Percentiles rank a stretch among this genome's conserved stretches.
Evolutionary conservation across 352 stramenopile genomes (phyloP).

Genomic region (Labyrinthula sp.): DNA sequence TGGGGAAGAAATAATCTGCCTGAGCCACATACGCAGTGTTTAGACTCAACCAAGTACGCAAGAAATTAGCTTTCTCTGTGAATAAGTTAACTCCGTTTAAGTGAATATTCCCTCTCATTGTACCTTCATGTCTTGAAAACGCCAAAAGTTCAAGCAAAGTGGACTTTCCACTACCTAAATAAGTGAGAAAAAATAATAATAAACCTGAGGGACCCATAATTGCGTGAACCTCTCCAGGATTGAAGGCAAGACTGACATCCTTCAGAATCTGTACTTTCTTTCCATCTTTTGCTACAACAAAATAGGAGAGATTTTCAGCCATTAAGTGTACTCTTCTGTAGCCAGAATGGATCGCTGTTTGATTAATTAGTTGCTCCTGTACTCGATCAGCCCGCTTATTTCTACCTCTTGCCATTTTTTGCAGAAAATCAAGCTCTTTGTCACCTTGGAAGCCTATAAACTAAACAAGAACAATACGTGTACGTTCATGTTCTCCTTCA

Average conservation of each 20-base stretch:
- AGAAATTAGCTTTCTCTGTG: slow-evolving; percentile 4
- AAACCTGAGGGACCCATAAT: slow-evolving; percentile 27
- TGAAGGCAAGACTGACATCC: slow-evolving; percentile 13
- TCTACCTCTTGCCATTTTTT: no score
- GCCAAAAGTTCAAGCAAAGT: slow-evolving; percentile 16
- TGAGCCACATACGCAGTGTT: slow-evolving; percentile 21
- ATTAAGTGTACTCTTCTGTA: slow-evolving; percentile 25
- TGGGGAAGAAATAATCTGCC: slow-evolving; percentile 13
- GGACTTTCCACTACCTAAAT: slow-evolving; percentile 27
- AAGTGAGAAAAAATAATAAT: no score
- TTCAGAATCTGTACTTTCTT: slow-evolving; percentile 15
- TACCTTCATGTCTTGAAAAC: slow-evolving; percentile 2
- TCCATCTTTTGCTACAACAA: neutral
- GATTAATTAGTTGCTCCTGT: slow-evolving; percentile 25
- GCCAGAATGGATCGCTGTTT: slow-evolving; percentile 8
- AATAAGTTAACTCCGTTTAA: slow-evolving; percentile 17
- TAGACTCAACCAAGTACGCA: slow-evolving; percentile 17
- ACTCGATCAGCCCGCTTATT: no score
- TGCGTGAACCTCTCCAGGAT: slow-evolving; percentile 10
- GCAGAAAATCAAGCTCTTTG: no score
- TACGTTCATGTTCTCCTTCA: no score
- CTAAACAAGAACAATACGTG: no score
- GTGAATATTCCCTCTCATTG: slow-evolving; percentile 10
- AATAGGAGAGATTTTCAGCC: slow-evolving; percentile 24
- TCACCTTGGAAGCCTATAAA: no score